These are phyloP conservation scores for Diaporthe destruens DNA, from an alignment of 2,329 filamentous ascomycete genomes.

Conservation along the genomic window DNA sequence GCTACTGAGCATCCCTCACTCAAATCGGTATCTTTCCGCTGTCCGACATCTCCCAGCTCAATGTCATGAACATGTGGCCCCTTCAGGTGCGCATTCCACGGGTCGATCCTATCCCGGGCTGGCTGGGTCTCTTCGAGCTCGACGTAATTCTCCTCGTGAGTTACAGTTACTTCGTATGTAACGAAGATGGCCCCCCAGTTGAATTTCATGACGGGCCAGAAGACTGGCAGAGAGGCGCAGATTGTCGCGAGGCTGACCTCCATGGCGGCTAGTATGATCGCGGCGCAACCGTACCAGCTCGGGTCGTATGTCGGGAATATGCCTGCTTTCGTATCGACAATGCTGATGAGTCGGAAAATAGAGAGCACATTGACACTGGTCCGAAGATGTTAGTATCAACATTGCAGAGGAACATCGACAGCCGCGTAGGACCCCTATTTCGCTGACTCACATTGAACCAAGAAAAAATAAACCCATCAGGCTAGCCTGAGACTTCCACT, in stretches of 20 bases:
- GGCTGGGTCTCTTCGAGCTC: neutral
- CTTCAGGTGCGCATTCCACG: conserved; percentile 31
- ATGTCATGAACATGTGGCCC: conserved; percentile 10
- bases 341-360: conserved; percentile 50
- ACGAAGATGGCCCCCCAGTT: conserved; percentile 51
- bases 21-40: conserved; percentile 1
- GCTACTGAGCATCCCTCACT: conserved; percentile 3
- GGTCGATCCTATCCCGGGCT: conserved; percentile 2
- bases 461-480: conserved; percentile 49
- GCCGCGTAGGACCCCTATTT: neutral
- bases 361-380: conserved; percentile 49
- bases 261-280: conserved; percentile 50
- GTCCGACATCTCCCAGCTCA: conserved; percentile 8
- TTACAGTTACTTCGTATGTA: conserved; percentile 51
- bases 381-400: neutral
- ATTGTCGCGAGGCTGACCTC: conserved; percentile 48
- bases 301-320: conserved; percentile 52
- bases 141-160: conserved; percentile 39
- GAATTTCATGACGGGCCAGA: conserved; percentile 45
- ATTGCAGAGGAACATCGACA: neutral
- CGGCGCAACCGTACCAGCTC: conserved; percentile 52
- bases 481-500: conserved; percentile 49
- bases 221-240: conserved; percentile 33
- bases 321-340: conserved; percentile 48
- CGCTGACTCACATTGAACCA: conserved; percentile 49